Base-by-base conservation (phyloP, 225 moss, liverwort and hornwort genomes). In the Lunularia cruciata region DNA sequence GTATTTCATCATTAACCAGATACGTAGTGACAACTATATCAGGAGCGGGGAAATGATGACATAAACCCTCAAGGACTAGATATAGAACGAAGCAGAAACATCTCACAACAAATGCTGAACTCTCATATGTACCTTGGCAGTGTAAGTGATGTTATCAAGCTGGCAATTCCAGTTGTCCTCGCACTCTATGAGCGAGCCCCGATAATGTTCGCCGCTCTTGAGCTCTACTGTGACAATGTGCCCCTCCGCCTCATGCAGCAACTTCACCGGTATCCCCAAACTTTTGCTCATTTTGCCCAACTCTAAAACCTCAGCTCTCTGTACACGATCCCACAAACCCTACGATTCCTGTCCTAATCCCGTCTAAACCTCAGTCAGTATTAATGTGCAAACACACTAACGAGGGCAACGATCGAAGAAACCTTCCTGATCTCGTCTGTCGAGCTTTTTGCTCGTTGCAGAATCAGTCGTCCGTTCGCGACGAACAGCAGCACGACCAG, bases 141-240 rank as follows among this genome's bases (percentile, higher is more conserved):
- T 81, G 2, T 83, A 92, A 0, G 78, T 90, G 16, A 83, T 72
- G 34, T 73, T 78, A 31, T 95, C 92, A 39, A 95, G 80, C 55
- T 95, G 92, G 53, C 88, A 87, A 26, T 83, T 88, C 92, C 95
- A 95, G 63, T 85, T 92, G 66, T 90, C 83, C 49, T 95, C 92
- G 42, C 87, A 87, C 63, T 92, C 90, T 20, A 86, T 87, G 0
- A 95, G 80, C 28, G 83, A 88, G 6, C 95, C 95, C 16, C 39
- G 84, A 46, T 85, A 92, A 1, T 80, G 55, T 59, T 92, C 84
- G 0, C 88, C 88, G 45, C 83, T 95, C 74, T 88, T 95, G 0
- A 95, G 74, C 71, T 92, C 90, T 36, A 92, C 55, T 3, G 46
- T 86, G 10, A 90, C 84, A 67, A 80, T 84, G 43, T 92, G 83